These are phyloP conservation scores for Nicotiana noctiflora DNA, from an alignment of 257 asterid species.

Conservation along the genomic window DNA sequence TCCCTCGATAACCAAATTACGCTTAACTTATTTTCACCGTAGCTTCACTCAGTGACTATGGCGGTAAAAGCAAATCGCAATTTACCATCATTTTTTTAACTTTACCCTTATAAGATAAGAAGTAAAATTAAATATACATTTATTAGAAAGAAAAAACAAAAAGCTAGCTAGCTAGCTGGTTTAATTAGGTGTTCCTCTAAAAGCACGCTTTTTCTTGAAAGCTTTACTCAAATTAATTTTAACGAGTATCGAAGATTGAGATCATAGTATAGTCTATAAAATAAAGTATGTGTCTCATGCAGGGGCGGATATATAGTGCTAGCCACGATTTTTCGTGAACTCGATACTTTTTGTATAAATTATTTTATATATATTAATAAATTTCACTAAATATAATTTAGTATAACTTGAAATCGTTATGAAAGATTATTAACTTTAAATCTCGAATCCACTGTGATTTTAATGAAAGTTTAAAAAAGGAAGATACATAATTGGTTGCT, in stretches of 20 bases:
- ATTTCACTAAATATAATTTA: too few species aligned
- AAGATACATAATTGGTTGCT: not conserved
- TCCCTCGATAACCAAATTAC: conserved; percentile 49
- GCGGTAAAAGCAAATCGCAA: not conserved
- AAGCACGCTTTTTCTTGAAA: not conserved
- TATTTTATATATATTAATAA: too few species aligned
- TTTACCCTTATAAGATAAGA: not conserved
- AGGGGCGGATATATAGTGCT: too few species aligned
- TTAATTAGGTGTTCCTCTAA: not conserved
- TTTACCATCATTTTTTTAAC: not conserved
- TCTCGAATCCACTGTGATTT: too few species aligned
- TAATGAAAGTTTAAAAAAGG: too few species aligned
- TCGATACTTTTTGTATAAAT: fast-evolving
- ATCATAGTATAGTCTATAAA: too few species aligned
- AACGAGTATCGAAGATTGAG: not conserved
- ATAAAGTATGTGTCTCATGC: too few species aligned
- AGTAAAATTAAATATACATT: not conserved
- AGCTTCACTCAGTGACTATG: not conserved
- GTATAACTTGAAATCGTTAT: too few species aligned
- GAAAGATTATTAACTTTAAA: too few species aligned
- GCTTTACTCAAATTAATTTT: too few species aligned
- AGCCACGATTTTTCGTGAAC: too few species aligned
- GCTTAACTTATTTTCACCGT: conserved; percentile 19
- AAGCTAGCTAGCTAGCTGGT: not conserved
- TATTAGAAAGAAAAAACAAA: conserved; percentile 4